Percentiles rank a stretch among this genome's conserved stretches.
These are phyloP conservation scores for Monotropa hypopitys DNA, from an alignment of 179 eudicot genomes.

Conservation along the genomic window DNA sequence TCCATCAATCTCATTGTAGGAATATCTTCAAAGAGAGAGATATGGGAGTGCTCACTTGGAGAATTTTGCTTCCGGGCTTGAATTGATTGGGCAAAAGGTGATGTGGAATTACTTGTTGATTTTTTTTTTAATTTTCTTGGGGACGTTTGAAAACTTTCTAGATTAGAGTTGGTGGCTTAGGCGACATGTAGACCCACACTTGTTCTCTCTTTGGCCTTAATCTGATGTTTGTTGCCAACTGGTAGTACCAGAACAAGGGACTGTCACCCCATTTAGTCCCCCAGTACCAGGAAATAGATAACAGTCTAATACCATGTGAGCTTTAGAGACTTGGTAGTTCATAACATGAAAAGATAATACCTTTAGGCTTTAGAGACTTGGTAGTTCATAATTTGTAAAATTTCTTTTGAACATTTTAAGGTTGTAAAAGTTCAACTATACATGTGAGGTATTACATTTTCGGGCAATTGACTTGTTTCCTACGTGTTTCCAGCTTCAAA, in stretches of 20 bases:
- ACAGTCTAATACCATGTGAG: background rate
- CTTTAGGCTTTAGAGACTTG: background rate
- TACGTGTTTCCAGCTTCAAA: constrained; percentile 54
- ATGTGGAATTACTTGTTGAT: background rate
- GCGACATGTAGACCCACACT: background rate
- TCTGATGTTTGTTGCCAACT: background rate
- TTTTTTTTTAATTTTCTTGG: background rate
- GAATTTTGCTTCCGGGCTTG: constrained; percentile 90
- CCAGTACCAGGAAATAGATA: background rate
- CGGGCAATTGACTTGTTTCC: background rate
- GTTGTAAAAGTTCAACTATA: background rate
- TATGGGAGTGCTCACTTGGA: constrained; percentile 93
- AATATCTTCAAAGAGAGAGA: constrained; percentile 84
- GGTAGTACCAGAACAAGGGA: background rate
- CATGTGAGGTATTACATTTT: background rate
- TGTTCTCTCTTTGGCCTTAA: background rate
- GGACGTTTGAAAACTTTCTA: background rate
- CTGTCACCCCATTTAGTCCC: background rate
- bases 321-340: too few relatives aligned
- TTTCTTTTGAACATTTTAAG: background rate
- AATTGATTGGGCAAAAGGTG: constrained; percentile 92
- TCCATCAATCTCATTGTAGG: constrained; percentile 42
- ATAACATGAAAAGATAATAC: too few relatives aligned
- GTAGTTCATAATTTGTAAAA: background rate
- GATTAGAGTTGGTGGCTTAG: background rate